Percentiles rank a stretch among this genome's conserved stretches.
These are phyloP conservation scores for Fonsecaea pedrosoi DNA, from an alignment of 2,329 filamentous ascomycete genomes.

Conservation along the genomic window DNA sequence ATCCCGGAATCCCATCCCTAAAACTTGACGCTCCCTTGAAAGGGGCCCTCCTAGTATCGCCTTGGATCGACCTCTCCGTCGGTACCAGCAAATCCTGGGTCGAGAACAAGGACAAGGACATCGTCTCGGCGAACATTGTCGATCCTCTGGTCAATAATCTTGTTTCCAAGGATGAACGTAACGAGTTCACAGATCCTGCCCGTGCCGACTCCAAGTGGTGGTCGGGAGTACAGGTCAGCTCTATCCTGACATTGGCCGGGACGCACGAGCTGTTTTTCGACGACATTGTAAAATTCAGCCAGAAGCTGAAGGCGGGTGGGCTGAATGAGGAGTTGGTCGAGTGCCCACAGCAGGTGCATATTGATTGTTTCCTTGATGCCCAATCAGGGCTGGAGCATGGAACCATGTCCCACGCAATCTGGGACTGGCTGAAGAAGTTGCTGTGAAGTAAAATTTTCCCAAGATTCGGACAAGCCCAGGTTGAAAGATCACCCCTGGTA, in stretches of 20 bases:
- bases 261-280: conserved; percentile 17
- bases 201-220: conserved; percentile 19
- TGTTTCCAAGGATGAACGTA: neutral
- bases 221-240: conserved; percentile 3
- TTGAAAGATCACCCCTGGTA: neutral
- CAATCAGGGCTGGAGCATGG: conserved; percentile 18
- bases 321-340: conserved; percentile 15
- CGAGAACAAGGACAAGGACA: conserved; percentile 21
- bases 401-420: conserved; percentile 21
- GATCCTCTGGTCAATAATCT: neutral
- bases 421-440: conserved; percentile 21
- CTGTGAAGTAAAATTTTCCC: neutral
- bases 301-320: conserved; percentile 17
- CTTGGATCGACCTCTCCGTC: conserved; percentile 19
- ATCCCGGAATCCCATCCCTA: neutral
- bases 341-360: conserved; percentile 28
- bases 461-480: neutral
- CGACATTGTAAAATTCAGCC: conserved; percentile 9
- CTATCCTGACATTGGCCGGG: conserved; percentile 20
- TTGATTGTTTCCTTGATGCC: conserved; percentile 28
- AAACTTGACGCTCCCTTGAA: conserved; percentile 3
- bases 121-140: neutral
- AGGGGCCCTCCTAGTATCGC: conserved; percentile 21
- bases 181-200: conserved; percentile 21
- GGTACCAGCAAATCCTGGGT: conserved; percentile 8